phyloP scores from a whole-genome alignment of 768 basidiomycete genomes.

The Suillus weaverae region DNA sequence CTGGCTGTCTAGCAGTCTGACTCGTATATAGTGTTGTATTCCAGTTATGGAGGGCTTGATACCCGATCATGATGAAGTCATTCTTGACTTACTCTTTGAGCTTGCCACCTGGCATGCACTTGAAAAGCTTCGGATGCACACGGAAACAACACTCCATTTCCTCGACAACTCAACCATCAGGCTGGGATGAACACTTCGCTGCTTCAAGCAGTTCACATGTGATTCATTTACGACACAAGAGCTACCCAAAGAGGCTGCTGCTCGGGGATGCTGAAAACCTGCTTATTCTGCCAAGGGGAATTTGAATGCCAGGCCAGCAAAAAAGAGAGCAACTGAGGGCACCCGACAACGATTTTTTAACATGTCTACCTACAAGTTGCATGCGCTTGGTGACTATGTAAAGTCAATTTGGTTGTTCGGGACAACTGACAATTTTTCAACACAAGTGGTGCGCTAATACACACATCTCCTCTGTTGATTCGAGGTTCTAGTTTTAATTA shows the following conservation, averaged over 20 bases:
- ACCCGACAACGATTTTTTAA: slow-evolving; percentile 1
- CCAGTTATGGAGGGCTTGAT: slow-evolving; percentile 18
- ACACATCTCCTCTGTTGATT: background rate
- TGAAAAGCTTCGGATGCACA: slow-evolving; percentile 21
- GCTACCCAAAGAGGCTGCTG: slow-evolving; percentile 38
- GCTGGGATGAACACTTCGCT: slow-evolving; percentile 18
- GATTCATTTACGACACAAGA: slow-evolving; percentile 30
- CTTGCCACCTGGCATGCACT: slow-evolving; percentile 20
- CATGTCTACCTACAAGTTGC: slow-evolving; percentile 12
- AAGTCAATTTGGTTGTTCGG: slow-evolving; percentile 22
- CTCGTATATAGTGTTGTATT: slow-evolving; percentile 24
- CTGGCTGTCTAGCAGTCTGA: background rate
- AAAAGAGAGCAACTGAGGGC: background rate
- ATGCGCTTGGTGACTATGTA: slow-evolving; percentile 13
- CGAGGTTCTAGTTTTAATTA: too few species aligned
- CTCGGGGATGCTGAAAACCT: slow-evolving; percentile 21
- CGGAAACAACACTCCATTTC: slow-evolving; percentile 8
- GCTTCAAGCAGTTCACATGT: slow-evolving; percentile 29
- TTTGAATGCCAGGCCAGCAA: background rate
- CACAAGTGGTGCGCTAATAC: slow-evolving; percentile 24
- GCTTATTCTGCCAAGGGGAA: slow-evolving; percentile 5
- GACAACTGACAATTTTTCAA: slow-evolving; percentile 37
- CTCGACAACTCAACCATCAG: slow-evolving; percentile 10
- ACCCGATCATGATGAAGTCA: slow-evolving; percentile 12
- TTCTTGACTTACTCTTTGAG: slow-evolving; percentile 17